phyloP scores from a whole-genome alignment of 805 yeast species.

The Lachancea dasiensis region DNA sequence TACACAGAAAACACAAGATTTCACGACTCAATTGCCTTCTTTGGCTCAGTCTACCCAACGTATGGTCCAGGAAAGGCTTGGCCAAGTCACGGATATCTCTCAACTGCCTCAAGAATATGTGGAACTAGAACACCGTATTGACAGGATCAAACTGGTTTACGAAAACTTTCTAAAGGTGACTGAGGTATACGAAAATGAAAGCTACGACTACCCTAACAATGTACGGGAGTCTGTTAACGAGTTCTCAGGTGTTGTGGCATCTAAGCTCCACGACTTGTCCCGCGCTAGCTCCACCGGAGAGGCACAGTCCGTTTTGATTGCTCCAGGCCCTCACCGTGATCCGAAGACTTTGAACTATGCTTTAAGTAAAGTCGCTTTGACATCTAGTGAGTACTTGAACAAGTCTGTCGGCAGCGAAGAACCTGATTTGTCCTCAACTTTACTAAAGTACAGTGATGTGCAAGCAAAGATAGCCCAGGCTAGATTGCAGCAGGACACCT shows the following conservation, averaged over 20 bases:
- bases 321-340: slow-evolving; percentile 38
- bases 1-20: slow-evolving; percentile 34
- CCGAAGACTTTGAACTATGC: slow-evolving; percentile 86
- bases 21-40: slow-evolving; percentile 56
- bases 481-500: slow-evolving; percentile 73
- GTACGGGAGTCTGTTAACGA: slow-evolving; percentile 68
- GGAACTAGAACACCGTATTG: slow-evolving; percentile 66
- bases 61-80: slow-evolving; percentile 70
- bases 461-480: slow-evolving; percentile 76
- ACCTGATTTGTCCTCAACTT: slow-evolving; percentile 52
- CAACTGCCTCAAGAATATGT: slow-evolving; percentile 80
- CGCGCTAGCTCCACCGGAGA: slow-evolving; percentile 74
- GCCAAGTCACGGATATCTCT: slow-evolving; percentile 75
- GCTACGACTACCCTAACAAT: slow-evolving; percentile 79
- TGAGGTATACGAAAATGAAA: slow-evolving; percentile 58
- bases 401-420: slow-evolving; percentile 34
- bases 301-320: slow-evolving; percentile 66
- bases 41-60: slow-evolving; percentile 78
- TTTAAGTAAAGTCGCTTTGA: slow-evolving; percentile 66
- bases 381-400: slow-evolving; percentile 30
- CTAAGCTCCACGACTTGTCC: slow-evolving; percentile 60
- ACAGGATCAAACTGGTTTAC: slow-evolving; percentile 64
- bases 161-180: slow-evolving; percentile 49
- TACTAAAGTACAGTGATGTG: slow-evolving; percentile 61
- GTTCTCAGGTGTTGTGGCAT: slow-evolving; percentile 58